Percentiles rank a stretch among this genome's conserved stretches.
phyloP scores from a whole-genome alignment of 345 rosid genomes.

The Orychophragmus violaceus region DNA sequence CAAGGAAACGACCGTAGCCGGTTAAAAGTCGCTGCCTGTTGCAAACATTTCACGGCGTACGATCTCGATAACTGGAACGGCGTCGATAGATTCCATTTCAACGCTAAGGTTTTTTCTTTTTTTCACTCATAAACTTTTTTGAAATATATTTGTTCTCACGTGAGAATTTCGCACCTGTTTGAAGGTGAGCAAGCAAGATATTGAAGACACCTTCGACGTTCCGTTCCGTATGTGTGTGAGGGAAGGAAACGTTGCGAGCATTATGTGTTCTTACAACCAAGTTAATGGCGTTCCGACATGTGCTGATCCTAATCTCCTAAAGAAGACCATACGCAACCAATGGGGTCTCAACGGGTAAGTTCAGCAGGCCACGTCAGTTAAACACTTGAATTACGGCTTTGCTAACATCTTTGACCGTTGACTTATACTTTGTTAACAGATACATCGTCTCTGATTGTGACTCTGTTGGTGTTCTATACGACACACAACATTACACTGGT shows the following conservation, averaged over 20 bases:
- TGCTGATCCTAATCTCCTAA: conserved; percentile 65
- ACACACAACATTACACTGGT: conserved; percentile 55
- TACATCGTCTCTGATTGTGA: conserved; percentile 90
- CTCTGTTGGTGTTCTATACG: conserved; percentile 64
- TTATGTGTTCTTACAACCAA: conserved; percentile 90
- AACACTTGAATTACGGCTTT: not conserved
- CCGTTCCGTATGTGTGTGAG: conserved; percentile 76
- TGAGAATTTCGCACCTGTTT: conserved; percentile 12
- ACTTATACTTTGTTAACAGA: conserved; percentile 27
- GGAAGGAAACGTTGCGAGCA: conserved; percentile 78
- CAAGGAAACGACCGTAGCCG: conserved; percentile 55
- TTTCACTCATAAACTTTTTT: not conserved
- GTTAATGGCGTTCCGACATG: conserved; percentile 85
- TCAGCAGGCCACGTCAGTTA: not conserved
- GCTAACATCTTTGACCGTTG: not conserved
- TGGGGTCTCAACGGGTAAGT: conserved; percentile 88
- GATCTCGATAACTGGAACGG: conserved; percentile 90
- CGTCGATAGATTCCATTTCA: conserved; percentile 63
- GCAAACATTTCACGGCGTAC: conserved; percentile 89
- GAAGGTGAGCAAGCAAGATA: conserved; percentile 79
- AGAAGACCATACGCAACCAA: conserved; percentile 46
- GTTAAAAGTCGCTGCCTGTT: conserved; percentile 77
- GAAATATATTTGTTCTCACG: too few relatives aligned
- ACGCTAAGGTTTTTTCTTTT: conserved; percentile 49
- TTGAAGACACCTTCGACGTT: conserved; percentile 69